Evolutionary conservation across 768 basidiomycete genomes (phyloP), one percentile per base, ranked within the genome.

Genomic region (Phlegmacium glaucopus): DNA sequence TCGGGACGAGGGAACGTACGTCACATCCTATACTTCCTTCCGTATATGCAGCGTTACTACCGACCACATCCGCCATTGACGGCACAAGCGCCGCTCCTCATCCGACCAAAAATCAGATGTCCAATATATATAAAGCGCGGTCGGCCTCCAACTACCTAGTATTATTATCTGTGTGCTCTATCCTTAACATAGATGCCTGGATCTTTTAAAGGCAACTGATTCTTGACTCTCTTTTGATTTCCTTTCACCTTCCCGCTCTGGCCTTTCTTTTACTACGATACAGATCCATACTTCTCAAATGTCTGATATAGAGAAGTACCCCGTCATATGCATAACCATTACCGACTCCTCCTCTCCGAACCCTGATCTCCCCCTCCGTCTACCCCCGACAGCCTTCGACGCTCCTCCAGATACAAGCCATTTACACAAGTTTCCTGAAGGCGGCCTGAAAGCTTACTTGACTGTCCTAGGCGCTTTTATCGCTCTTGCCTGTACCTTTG

Each of bases 401-500:
- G 22, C 22, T 2, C 22, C 22, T 5, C 22, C 5, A 45, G 42
- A n/a, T n/a, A 27, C 15, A 32, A 22, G 8, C 37, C 41, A 8
- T 12, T 11, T 12, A 13, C 50, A 54, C 38, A 44, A 49, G 38
- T 56, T 44, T 25, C 60, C 61, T 22, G 67, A 70, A 50, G 67
- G 66, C 16, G 62, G 66, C 13, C 42, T 59, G 28, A 65, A 60
- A 55, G 69, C 67, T 12, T 69, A 67, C 66, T 57, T 86, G 12
- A 73, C 79, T 2, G 78, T 87, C 30, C 58, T 79, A 35, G 87
- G 86, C 1, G 82, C 83, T 0, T 85, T 83, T 61, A 59, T 85
- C 22, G 79, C 80, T 7, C 69, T 87, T 7, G 80, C 85, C 65
- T 83, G 77, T 59, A 80, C 83, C 2, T 86, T 88, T 59, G 86